Conservation (phyloP, 768 basidiomycete species). For the Tylopilus intermedius region DNA sequence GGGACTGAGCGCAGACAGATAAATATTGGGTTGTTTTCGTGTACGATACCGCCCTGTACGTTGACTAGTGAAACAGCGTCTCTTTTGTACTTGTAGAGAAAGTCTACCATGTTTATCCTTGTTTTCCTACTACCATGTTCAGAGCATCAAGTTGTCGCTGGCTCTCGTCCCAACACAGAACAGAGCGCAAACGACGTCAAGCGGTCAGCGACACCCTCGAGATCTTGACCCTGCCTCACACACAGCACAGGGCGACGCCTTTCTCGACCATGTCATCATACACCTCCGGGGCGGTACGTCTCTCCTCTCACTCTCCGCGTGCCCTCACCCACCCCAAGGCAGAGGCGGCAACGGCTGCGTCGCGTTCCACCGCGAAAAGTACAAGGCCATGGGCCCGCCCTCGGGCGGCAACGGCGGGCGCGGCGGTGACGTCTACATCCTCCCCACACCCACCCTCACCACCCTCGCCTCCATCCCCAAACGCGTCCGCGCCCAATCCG, state of each 20-base stretch:
- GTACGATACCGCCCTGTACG: conserved; percentile 1
- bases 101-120: neutral
- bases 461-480: conserved; percentile 70
- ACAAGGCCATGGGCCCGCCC: conserved; percentile 76
- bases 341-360: conserved; percentile 88
- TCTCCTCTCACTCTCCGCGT: neutral
- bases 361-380: conserved; percentile 91
- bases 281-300: conserved; percentile 67
- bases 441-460: conserved; percentile 72
- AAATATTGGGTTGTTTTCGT: neutral
- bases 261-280: conserved; percentile 79
- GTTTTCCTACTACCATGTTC: neutral
- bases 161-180: conserved; percentile 13
- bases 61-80: neutral
- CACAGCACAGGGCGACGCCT: conserved; percentile 57
- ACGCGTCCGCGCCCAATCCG: conserved; percentile 62
- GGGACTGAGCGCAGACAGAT: conserved; percentile 19
- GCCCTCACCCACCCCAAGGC: conserved; percentile 39
- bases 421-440: conserved; percentile 83
- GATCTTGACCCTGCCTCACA: conserved; percentile 1
- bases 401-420: conserved; percentile 91
- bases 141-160: neutral
- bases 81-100: neutral
- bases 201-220: conserved; percentile 39
- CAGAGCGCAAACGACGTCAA: conserved; percentile 75